Conservation (phyloP, 2,329 filamentous ascomycete genomes). For the Seiridium unicorne region DNA sequence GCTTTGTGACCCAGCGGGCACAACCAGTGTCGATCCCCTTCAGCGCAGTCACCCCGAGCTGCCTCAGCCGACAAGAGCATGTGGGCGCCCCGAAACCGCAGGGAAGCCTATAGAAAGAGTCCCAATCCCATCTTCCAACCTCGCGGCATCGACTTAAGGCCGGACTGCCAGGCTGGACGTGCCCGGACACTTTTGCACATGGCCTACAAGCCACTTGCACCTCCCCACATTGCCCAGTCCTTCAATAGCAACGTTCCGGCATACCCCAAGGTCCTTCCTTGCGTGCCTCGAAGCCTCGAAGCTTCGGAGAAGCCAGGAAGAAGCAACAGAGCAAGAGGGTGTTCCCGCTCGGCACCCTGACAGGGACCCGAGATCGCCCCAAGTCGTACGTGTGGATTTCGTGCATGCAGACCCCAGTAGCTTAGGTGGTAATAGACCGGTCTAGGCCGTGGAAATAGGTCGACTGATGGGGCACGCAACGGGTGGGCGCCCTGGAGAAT, state of each 20-base stretch:
- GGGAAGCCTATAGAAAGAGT: background rate
- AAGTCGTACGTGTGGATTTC: conserved; percentile 4
- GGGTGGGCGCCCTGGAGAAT: background rate
- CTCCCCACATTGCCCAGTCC: no score
- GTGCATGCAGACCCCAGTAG: conserved; percentile 8
- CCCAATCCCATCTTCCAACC: conserved; percentile 2
- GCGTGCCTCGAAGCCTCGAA: background rate
- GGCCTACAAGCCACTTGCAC: background rate
- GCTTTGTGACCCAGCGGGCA: background rate
- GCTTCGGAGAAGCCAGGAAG: background rate
- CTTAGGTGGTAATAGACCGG: conserved; percentile 1
- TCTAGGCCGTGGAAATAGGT: conserved; percentile 5
- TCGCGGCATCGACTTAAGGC: background rate
- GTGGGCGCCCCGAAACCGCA: conserved; percentile 4
- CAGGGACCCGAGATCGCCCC: background rate
- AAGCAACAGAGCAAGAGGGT: background rate
- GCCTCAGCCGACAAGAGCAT: background rate
- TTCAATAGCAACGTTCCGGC: no score
- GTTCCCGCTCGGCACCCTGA: background rate
- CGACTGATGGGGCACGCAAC: conserved; percentile 7
- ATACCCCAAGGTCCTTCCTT: no score
- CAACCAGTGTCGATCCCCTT: conserved; percentile 1
- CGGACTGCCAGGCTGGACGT: no score
- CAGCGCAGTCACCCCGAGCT: background rate
- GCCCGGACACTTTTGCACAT: background rate